Evolutionary conservation across 2,329 filamentous ascomycete species (phyloP), one percentile per base, ranked within the genome.

Genomic region (Aspergillus pseudotamarii): DNA sequence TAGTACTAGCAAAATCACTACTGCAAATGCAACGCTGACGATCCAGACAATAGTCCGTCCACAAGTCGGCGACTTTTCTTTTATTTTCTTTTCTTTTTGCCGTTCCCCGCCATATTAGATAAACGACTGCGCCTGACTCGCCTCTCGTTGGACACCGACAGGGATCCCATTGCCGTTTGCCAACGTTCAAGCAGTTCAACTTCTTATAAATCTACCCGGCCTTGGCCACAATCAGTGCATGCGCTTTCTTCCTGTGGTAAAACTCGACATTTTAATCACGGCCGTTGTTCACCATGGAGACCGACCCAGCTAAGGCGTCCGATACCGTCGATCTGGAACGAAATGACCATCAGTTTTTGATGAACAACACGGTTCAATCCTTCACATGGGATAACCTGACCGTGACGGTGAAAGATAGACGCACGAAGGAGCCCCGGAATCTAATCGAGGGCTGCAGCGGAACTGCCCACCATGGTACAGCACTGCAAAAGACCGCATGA

Each of bases 371-470:
- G 0, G 86, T 94, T 46, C 80, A 83, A 32, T 86, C 78, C 69
- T 87, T 93, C 67, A 82, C 86, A 4, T 94, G 91, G 91, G 80
- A 82, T 54, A 81, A 84, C 59, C 80, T 93, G 57, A 88, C 84
- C 0, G 91, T 94, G 55, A 88, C 84, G 0, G 90, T 94, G 67
- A 91, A 91, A 70, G 90, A 94, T 75, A 82, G 86, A 6, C 82
- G 86, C 65, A 89, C 88, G 1, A 89, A 90, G 69, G 73, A 86
- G 65, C 82, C 86, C 1, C 87, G 88, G 68, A 81, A 84, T 21
- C 88, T 94, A 62, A 82, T 94, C 5, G 82, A 85, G 36, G 80
- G 86, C 68, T 84, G 89, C 55, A 83, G 84, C 70, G 91, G 91
- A 12, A 78, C 87, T 57, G 86, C 91, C 51, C 80, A 88, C 74